These are phyloP conservation scores for Chlorociboria aeruginascens DNA, from an alignment of 495 filamentous ascomycete species.

Conservation along the genomic window DNA sequence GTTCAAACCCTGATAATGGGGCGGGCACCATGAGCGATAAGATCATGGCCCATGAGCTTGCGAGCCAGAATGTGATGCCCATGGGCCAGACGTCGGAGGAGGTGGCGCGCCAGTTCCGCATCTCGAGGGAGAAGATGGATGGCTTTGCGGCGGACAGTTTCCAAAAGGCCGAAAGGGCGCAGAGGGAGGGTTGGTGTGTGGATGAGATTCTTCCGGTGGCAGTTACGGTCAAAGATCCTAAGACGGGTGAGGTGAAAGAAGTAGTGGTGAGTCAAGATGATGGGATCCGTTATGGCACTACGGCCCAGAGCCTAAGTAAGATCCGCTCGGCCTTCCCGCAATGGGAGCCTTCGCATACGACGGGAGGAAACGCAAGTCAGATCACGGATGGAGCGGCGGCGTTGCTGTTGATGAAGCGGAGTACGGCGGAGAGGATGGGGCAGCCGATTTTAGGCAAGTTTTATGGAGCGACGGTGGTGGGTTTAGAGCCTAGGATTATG, in stretches of 20 bases:
- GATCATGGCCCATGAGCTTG: slow-evolving; percentile 53
- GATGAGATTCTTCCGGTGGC: slow-evolving; percentile 89
- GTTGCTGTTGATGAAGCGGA: slow-evolving; percentile 85
- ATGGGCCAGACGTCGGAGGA: slow-evolving; percentile 99
- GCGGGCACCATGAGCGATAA: slow-evolving; percentile 29
- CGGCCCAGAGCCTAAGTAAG: slow-evolving; percentile 65
- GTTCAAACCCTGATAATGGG: slow-evolving; percentile 9
- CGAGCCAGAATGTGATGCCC: slow-evolving; percentile 70
- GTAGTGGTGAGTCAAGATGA: slow-evolving; percentile 75
- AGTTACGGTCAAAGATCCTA: slow-evolving; percentile 66
- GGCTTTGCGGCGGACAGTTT: slow-evolving; percentile 74
- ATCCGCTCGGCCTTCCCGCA: slow-evolving; percentile 78
- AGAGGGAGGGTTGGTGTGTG: slow-evolving; percentile 85
- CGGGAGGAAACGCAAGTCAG: slow-evolving; percentile 88
- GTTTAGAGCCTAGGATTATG: slow-evolving; percentile 88
- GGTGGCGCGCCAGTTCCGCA: slow-evolving; percentile 77
- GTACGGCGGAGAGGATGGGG: slow-evolving; percentile 69
- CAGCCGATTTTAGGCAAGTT: slow-evolving; percentile 92
- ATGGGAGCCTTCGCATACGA: slow-evolving; percentile 65
- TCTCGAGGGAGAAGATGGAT: slow-evolving; percentile 70
- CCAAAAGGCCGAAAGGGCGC: slow-evolving; percentile 72
- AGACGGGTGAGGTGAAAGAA: slow-evolving; percentile 62
- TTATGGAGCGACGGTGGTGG: slow-evolving; percentile 78
- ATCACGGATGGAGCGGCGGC: slow-evolving; percentile 91
- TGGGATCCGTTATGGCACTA: slow-evolving; percentile 81